These are phyloP conservation scores for Juncus inflexus DNA, from an alignment of 176 grass and related monocot species.

Conservation along the genomic window DNA sequence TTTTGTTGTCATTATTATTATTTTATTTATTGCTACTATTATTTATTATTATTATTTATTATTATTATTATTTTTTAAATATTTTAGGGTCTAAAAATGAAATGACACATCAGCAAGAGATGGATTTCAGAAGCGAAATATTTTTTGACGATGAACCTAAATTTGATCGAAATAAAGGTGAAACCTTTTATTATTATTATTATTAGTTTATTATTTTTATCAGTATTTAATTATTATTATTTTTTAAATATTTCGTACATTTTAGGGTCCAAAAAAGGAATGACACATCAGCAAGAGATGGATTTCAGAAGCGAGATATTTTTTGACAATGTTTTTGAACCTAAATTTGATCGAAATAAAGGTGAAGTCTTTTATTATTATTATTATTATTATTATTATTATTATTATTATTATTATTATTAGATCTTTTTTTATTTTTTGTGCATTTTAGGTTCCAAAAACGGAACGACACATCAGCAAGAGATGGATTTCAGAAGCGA, in stretches of 20 bases:
- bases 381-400: neutral
- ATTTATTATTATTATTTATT: neutral
- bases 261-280: slow-evolving; percentile 40
- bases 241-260: neutral
- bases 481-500: slow-evolving; percentile 27
- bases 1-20: too few species aligned
- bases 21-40: too few species aligned
- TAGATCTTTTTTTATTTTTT: too few species aligned
- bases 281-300: slow-evolving; percentile 22
- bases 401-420: too few species aligned
- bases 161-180: too few species aligned
- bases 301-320: slow-evolving; percentile 28
- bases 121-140: slow-evolving; percentile 28
- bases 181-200: neutral
- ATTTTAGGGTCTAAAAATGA: slow-evolving; percentile 6
- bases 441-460: slow-evolving; percentile 29
- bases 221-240: neutral
- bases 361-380: too few species aligned
- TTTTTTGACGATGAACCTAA: slow-evolving; percentile 16
- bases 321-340: slow-evolving; percentile 13
- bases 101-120: slow-evolving; percentile 24
- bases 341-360: too few species aligned
- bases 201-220: neutral
- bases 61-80: neutral
- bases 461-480: slow-evolving; percentile 29